Percentiles rank a stretch among this genome's conserved stretches.
Conservation (phyloP, 768 basidiomycete species). For the Basidioascus undulatus region DNA sequence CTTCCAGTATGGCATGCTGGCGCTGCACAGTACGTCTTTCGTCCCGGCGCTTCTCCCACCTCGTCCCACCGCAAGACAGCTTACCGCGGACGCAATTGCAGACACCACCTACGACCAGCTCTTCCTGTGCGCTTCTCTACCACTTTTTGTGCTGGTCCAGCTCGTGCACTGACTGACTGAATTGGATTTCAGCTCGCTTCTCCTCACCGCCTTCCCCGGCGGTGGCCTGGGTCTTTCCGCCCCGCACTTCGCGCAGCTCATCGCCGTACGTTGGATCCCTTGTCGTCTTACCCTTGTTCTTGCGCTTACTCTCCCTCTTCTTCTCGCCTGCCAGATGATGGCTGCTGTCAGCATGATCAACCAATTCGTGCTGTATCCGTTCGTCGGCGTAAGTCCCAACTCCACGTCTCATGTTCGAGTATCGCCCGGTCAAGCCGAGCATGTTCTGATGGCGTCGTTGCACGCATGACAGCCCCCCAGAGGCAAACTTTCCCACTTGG, state of each 20-base stretch:
- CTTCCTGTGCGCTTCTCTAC: too few relatives aligned
- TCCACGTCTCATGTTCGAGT: too few relatives aligned
- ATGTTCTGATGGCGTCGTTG: not conserved
- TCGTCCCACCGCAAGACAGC: too few relatives aligned
- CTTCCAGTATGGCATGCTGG: conserved; percentile 68
- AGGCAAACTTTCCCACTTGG: conserved; percentile 27
- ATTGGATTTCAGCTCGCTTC: conserved; percentile 26
- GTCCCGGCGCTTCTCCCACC: too few relatives aligned
- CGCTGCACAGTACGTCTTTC: conserved; percentile 49
- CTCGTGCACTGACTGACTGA: not conserved
- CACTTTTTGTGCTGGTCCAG: too few relatives aligned
- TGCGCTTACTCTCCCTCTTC: not conserved
- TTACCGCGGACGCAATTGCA: too few relatives aligned
- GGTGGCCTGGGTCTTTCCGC: conserved; percentile 85
- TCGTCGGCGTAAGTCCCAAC: conserved; percentile 23
- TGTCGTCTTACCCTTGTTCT: not conserved
- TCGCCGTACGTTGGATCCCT: conserved; percentile 22
- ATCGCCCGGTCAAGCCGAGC: not conserved
- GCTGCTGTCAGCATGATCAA: conserved; percentile 81
- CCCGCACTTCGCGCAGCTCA: conserved; percentile 74
- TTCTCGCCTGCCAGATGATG: conserved; percentile 68
- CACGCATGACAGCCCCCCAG: conserved; percentile 3
- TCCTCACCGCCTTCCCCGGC: conserved; percentile 45
- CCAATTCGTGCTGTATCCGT: conserved; percentile 79
- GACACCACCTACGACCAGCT: conserved; percentile 66